phyloP scores from a whole-genome alignment of 2,329 filamentous ascomycete species.

The Colletotrichum falcatum region DNA sequence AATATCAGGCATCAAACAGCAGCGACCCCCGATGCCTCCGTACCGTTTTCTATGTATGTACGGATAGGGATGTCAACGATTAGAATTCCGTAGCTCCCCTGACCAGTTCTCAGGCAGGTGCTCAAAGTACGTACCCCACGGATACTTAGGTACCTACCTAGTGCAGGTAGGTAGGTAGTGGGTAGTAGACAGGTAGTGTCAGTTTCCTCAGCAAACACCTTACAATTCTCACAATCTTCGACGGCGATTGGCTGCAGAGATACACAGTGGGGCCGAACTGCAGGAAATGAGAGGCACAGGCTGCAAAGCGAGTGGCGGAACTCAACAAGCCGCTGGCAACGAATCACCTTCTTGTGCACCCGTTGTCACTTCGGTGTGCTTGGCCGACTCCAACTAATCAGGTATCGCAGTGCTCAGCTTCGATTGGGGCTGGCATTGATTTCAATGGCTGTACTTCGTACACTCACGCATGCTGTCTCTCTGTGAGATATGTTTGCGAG shows the following conservation, averaged over 20 bases:
- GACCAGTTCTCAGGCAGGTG: neutral
- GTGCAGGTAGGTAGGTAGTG: too few species aligned
- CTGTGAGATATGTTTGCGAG: neutral
- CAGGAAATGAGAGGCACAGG: constrained; percentile 13
- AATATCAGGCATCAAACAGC: neutral
- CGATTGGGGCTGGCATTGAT: neutral
- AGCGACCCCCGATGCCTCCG: neutral
- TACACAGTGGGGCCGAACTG: neutral
- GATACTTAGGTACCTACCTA: too few species aligned
- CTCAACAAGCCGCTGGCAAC: constrained; percentile 10
- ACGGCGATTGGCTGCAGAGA: constrained; percentile 10
- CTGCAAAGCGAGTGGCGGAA: neutral
- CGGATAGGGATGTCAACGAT: neutral
- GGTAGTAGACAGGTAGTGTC: too few species aligned
- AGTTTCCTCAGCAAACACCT: constrained; percentile 4
- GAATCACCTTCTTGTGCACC: neutral
- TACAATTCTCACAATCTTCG: neutral
- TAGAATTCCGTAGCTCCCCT: constrained; percentile 9
- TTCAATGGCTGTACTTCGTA: neutral
- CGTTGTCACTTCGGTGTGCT: neutral
- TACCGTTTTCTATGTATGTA: neutral
- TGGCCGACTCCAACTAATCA: neutral
- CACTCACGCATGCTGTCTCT: neutral
- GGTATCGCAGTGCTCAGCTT: neutral
- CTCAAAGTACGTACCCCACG: too few species aligned